phyloP scores from a whole-genome alignment of 345 rosid species.

The Heritiera littoralis region DNA sequence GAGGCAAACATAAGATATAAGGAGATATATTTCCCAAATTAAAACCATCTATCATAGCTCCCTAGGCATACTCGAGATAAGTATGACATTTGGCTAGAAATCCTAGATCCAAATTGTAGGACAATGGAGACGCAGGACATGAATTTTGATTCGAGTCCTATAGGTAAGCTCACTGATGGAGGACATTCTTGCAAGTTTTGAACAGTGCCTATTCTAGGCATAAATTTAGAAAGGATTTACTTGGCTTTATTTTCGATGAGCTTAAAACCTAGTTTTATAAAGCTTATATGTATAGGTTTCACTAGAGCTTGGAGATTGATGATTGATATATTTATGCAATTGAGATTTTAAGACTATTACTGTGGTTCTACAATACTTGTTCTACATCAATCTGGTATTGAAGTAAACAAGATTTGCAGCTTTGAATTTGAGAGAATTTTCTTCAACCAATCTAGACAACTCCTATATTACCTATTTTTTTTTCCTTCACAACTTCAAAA shows the following conservation, averaged over 20 bases:
- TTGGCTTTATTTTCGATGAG: not conserved
- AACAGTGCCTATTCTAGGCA: not conserved
- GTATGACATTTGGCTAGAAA: not conserved
- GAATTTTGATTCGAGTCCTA: not conserved
- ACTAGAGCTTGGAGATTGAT: constrained; percentile 1
- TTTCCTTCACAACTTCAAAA: not conserved
- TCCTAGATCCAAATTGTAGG: not conserved
- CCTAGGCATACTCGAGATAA: not conserved
- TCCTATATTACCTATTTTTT: too few species aligned
- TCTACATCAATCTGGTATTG: not conserved
- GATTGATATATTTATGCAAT: not conserved
- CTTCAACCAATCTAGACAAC: not conserved
- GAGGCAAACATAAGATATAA: not conserved
- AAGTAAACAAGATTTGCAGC: not conserved
- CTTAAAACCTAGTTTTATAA: not conserved
- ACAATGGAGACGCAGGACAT: not conserved
- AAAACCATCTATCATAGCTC: not conserved
- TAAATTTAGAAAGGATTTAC: not conserved
- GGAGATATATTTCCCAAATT: not conserved
- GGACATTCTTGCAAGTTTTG: not conserved
- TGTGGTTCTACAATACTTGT: too few species aligned
- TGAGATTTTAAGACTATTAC: not conserved
- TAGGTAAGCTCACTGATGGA: not conserved
- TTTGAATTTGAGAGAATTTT: not conserved
- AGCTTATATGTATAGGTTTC: not conserved